Base-by-base conservation (phyloP, 768 basidiomycete species). In the Leccinum obscurum region DNA sequence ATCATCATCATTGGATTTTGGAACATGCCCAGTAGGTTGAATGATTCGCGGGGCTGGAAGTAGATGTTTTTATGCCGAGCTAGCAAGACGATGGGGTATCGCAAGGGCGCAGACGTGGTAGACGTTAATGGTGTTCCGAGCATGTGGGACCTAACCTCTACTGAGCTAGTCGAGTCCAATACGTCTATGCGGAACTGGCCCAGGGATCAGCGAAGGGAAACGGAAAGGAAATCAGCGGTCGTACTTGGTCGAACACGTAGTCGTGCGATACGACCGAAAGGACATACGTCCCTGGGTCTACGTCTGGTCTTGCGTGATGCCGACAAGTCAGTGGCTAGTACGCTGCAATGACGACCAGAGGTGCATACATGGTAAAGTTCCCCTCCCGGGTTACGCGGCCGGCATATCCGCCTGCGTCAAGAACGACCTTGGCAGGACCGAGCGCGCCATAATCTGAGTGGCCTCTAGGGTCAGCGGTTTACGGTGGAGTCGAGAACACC, bases 1-100 rank as follows among this genome's bases (percentile, higher is more conserved):
- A 92, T 80, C 59, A 93, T 75, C 80, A 90, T 89, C 91, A 93
- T 92, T 7, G 91, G 91, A 69, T 85, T 93, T 59, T 87, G 83
- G 67, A 93, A 77, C 88, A 93, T 92, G 55, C 78, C 84, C 58
- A 88, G 57, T 24, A 91, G 62, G 71, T 88, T 88, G 80, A 93
- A 93, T 17, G 85, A 84, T 70, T 92, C 83, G 34, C 71, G 82
- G 26, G 88, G 85, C 30, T 85, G 77, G 69, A 89, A 92, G 72
- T 88, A 93, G 54, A 68, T 76, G 66, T 85, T 78, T 69, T 80
- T 85, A 58, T 80, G 77, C 57, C 82, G 83, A 4, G 89, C 79
- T 2, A 74, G 68, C 53, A 93, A 70, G 10, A 75, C 71, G 52
- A 92, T 76, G 0, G 90, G 90, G 69, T 90, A 84, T 5, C 83